Base-by-base conservation (phyloP, 2,329 filamentous ascomycete species). In the Blastomyces emzantsi region DNA sequence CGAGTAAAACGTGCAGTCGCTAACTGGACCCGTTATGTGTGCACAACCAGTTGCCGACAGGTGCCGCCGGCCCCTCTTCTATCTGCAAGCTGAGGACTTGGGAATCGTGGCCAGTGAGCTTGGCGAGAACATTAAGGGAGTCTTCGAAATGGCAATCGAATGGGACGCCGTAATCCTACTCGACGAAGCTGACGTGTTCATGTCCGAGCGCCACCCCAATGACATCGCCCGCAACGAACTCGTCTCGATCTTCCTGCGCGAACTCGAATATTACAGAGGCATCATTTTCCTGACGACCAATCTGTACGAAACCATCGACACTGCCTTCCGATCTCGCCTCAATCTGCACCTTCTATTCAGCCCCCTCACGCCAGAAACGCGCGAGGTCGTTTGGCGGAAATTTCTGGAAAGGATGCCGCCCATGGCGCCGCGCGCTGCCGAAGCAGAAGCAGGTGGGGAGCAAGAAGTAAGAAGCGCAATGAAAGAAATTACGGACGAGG, bases 271-370 rank as follows among this genome's bases (percentile, higher is more conserved):
- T 56, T 67, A 64, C 66, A 65, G 66, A 45, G 72, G 72, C 19
- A 70, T 73, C 47, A 66, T 74, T 33, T 73, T 74, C 66, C 65
- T 73, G 1, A 73, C 71, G 19, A 73, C 70, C 6, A 74, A 74
- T 57, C 70, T 72, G 25, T 69, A 69, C 45, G 64, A 68, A n/a
- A 70, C 68, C 49, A 74, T 75, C 61, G 72, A 75, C 63, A 64
- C 62, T 2, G 73, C 73, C 2, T 75, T 75, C 70, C 74, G 77
- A 58, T 80, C 78, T 62, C 75, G 80, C 22, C 77, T 82, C 58
- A 78, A 78, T 68, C 69, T 82, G 63, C 78, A 82, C 67, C 72
- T 82, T 7, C 71, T 79, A 33, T 82, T 82, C 73, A 69, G 72
- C 30, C 65, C 75, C 3, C 74, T 83, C 19, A 67, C 68, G 3